Percentiles rank a stretch among this genome's conserved stretches.
These are phyloP conservation scores for Anthracocystis walkeri DNA, from an alignment of 1,284 basidiomycete species.

Conservation along the genomic window DNA sequence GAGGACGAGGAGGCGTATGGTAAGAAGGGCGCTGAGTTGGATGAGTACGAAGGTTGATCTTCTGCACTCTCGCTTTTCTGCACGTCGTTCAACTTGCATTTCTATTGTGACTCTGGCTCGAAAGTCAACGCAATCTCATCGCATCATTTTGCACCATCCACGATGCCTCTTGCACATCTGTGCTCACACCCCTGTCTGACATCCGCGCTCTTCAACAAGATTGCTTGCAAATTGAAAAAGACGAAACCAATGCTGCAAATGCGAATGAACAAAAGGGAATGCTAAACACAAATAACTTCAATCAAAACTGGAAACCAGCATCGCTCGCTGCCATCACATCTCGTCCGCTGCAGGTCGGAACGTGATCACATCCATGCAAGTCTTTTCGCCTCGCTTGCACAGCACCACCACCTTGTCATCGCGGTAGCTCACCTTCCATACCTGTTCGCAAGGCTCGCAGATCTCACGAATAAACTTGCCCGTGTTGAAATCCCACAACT, in stretches of 20 bases:
- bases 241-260: background rate
- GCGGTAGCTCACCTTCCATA: constrained; percentile 87
- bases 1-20: constrained; percentile 72
- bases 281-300: background rate
- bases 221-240: background rate
- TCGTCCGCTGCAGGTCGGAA: constrained; percentile 62
- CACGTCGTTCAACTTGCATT: background rate
- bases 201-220: too few species aligned
- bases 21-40: constrained; percentile 76
- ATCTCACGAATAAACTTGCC: constrained; percentile 65
- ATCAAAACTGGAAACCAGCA: background rate
- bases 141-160: background rate
- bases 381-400: constrained; percentile 84
- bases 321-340: constrained; percentile 23
- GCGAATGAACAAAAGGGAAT: too few species aligned
- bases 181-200: too few species aligned
- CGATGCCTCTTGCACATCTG: background rate
- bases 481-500: constrained; percentile 77
- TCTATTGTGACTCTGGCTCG: too few species aligned
- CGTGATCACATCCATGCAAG: constrained; percentile 82
- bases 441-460: constrained; percentile 74
- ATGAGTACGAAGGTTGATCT: constrained; percentile 64
- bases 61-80: background rate
- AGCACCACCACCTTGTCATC: constrained; percentile 84
- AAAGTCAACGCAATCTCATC: background rate